A percentile compares a stretch with the other conserved stretches of the same genome.
Evolutionary conservation across 768 basidiomycete species (phyloP).

Genomic region (Myochromella boudieri): DNA sequence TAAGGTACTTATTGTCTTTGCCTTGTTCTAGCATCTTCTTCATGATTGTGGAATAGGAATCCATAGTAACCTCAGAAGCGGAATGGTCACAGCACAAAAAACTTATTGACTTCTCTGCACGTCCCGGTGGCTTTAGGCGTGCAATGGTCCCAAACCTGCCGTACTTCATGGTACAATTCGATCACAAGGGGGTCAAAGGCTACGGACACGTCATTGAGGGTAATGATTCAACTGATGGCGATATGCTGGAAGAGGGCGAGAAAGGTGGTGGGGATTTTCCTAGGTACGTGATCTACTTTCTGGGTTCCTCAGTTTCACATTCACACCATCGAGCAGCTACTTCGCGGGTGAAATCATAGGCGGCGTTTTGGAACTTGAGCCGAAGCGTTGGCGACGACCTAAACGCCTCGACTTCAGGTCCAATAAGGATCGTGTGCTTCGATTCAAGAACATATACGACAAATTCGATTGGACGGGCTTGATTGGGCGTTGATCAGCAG

Average conservation of each 20-base stretch:
- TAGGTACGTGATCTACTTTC: conserved; percentile 47
- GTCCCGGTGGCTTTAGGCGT: conserved; percentile 91
- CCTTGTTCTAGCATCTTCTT: background rate
- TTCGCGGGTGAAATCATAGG: conserved; percentile 97
- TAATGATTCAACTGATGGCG: conserved; percentile 44
- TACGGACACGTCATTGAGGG: conserved; percentile 99
- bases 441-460: conserved; percentile 75
- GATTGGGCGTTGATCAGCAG: conserved; percentile 39
- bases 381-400: conserved; percentile 83
- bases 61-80: conserved; percentile 86
- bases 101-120: conserved; percentile 86
- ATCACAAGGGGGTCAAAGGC: conserved; percentile 96
- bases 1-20: conserved; percentile 51
- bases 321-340: conserved; percentile 51
- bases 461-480: conserved; percentile 82
- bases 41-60: conserved; percentile 60
- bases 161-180: conserved; percentile 99
- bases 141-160: conserved; percentile 96
- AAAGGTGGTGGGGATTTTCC: conserved; percentile 93
- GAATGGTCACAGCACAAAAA: conserved; percentile 99
- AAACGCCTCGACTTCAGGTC: conserved; percentile 66
- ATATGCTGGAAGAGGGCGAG: conserved; percentile 72
- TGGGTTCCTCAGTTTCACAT: background rate
- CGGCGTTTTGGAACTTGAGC: conserved; percentile 83
- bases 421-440: conserved; percentile 67